Base-by-base conservation (phyloP, 495 filamentous ascomycete species). In the Neurospora tetraspora region DNA sequence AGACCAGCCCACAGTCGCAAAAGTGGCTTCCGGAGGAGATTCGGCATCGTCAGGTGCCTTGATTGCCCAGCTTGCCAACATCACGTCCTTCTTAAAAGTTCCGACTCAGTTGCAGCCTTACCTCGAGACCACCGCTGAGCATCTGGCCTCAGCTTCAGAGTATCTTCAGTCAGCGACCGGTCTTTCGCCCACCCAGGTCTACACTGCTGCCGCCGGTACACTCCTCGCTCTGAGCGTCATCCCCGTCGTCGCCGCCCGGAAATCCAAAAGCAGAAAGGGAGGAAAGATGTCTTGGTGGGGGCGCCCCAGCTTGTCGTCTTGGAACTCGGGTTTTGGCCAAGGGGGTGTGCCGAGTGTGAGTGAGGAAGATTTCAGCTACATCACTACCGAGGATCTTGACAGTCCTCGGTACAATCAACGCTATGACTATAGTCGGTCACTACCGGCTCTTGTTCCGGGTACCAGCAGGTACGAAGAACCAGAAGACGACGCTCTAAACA, bases 301-400 rank as follows among this genome's bases (percentile, higher is more conserved):
- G 75, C 82, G 87, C 76, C 87, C 86, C 72, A 84, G 82, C 72
- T 79, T 89, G 70, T 88, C 88, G 69, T 86, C 88, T 39, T 88
- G 85, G 81, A 81, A 80, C 77, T 86, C 88, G 61, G 84, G 85
- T 42, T 79, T 85, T 80, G 82, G 78, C 73, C 80, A 78, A 14
- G 80, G 79, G 20, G 80, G 78, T 71, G 79, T 82, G 23, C 89
- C 90, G 10, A 83, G 89, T 73, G 89, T 96, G 74, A 91, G 87
- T 78, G 92, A 94, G 69, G 87, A 86, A 12, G 92, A 95, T 77
- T 97, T 90, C 81, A 89, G 87, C 76, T 97, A 97, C 82, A 91
- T 96, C 79, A 91, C 90, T 11, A 87, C 89, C 10, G 89, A 90
- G 70, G 91, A 94, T 72, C 82, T 91, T 68, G 74, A 77, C 53